phyloP scores from a whole-genome alignment of 371 early-diverging fungal species.

The Lichtheimia ramosa region DNA sequence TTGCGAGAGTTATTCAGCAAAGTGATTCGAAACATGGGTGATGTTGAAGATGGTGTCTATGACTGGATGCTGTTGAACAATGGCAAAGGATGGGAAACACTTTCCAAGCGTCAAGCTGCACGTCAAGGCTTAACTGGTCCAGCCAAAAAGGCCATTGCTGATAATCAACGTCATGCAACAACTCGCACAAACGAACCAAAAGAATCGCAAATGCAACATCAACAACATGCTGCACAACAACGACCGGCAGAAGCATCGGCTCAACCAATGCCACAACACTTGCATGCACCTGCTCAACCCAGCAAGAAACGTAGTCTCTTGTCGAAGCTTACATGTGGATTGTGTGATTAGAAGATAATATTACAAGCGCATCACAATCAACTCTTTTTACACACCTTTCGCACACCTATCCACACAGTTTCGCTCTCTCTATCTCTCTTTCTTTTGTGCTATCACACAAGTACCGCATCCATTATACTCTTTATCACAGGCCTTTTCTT shows the following conservation, averaged over 20 bases:
- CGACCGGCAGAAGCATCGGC: background rate
- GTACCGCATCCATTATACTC: background rate
- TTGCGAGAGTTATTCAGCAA: constrained; percentile 87
- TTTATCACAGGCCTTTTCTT: no score
- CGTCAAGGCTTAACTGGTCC: constrained; percentile 17
- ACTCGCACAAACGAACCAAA: background rate
- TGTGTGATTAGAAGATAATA: constrained; percentile 3
- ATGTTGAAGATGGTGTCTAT: constrained; percentile 90
- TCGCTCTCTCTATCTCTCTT: background rate
- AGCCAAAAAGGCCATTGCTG: constrained; percentile 18
- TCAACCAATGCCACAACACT: background rate
- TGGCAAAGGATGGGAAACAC: constrained; percentile 56
- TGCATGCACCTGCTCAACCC: constrained; percentile 1
- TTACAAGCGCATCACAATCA: background rate
- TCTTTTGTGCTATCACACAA: background rate
- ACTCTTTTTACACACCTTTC: background rate
- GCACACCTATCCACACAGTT: background rate
- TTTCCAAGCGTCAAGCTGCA: constrained; percentile 17
- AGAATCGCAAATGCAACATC: background rate
- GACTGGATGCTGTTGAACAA: constrained; percentile 89
- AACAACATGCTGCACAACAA: constrained; percentile 8
- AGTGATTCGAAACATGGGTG: constrained; percentile 73
- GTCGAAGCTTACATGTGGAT: constrained; percentile 17
- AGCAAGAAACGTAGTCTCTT: constrained; percentile 18
- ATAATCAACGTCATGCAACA: constrained; percentile 12